phyloP scores from a whole-genome alignment of 768 basidiomycete species.

The Termitomyces sp. region DNA sequence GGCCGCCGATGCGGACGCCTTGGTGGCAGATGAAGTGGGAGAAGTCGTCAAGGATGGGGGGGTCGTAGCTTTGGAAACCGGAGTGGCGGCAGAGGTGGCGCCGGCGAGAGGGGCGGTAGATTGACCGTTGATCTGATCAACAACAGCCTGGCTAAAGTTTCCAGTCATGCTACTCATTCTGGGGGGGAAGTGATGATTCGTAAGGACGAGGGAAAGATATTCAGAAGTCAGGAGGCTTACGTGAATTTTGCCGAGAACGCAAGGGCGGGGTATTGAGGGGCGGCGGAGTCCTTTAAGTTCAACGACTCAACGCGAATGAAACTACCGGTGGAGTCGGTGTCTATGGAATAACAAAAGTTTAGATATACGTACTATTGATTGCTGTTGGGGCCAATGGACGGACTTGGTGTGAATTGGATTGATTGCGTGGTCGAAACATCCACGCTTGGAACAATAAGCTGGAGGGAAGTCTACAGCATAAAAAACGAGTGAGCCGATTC shows the following conservation, averaged over 20 bases:
- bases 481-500: not conserved
- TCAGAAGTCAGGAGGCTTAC: constrained; percentile 33
- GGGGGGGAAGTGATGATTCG: not conserved
- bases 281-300: constrained; percentile 40
- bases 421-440: constrained; percentile 46
- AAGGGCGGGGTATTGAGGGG: constrained; percentile 51
- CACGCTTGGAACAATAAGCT: constrained; percentile 38
- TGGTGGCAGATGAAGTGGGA: constrained; percentile 12
- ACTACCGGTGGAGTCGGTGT: constrained; percentile 28
- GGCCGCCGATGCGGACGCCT: constrained; percentile 11
- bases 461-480: constrained; percentile 44
- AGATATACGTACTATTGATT: constrained; percentile 43
- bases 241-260: constrained; percentile 79
- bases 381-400: constrained; percentile 49
- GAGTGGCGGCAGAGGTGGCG: constrained; percentile 22
- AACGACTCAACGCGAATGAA: constrained; percentile 76
- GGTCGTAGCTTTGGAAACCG: constrained; percentile 17
- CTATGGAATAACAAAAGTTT: not conserved
- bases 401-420: constrained; percentile 46
- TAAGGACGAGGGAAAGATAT: not conserved
- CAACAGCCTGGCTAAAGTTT: constrained; percentile 49
- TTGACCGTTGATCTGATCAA: constrained; percentile 56
- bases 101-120: constrained; percentile 52
- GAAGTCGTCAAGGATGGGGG: constrained; percentile 16
- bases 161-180: constrained; percentile 73